Conservation (phyloP, 805 yeast genomes). For the Helenozyma rhizophorensis region DNA sequence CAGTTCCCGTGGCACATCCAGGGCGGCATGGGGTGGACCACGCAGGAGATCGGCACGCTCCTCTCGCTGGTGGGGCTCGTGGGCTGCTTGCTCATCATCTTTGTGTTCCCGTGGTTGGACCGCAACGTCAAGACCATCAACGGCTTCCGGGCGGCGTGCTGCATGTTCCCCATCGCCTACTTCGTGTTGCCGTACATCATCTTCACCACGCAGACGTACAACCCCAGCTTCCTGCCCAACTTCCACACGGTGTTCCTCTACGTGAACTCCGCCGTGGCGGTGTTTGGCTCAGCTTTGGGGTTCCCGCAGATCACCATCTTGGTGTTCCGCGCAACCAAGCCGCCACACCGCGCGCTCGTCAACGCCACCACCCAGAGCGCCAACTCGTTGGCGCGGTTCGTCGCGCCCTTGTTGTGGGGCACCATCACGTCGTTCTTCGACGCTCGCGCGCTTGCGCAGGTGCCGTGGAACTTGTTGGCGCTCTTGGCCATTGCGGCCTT, state of each 20-base stretch:
- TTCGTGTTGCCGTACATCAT: slow-evolving; percentile 44
- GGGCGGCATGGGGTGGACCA: slow-evolving; percentile 51
- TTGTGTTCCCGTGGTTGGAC: slow-evolving; percentile 51
- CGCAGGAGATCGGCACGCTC: slow-evolving; percentile 46
- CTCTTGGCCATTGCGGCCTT: slow-evolving; percentile 16
- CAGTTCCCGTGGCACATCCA: slow-evolving; percentile 44
- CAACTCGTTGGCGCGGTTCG: slow-evolving; percentile 50
- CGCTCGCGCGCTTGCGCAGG: slow-evolving; percentile 18
- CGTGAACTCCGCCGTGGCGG: slow-evolving; percentile 15
- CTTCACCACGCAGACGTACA: slow-evolving; percentile 35
- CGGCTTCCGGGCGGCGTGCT: slow-evolving; percentile 38
- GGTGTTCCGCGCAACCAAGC: slow-evolving; percentile 50
- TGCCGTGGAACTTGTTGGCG: slow-evolving; percentile 31
- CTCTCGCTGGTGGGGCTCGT: slow-evolving; percentile 51
- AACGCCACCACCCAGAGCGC: slow-evolving; percentile 55
- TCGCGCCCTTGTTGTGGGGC: slow-evolving; percentile 59
- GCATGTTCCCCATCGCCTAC: slow-evolving; percentile 43
- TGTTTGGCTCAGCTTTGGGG: slow-evolving; percentile 42
- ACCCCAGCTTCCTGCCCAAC: slow-evolving; percentile 22
- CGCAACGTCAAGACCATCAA: slow-evolving; percentile 41
- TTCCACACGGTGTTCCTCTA: slow-evolving; percentile 24
- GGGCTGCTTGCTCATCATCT: slow-evolving; percentile 46
- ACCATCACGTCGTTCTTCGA: slow-evolving; percentile 30
- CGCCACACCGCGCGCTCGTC: slow-evolving; percentile 53
- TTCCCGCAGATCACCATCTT: slow-evolving; percentile 52